Evolutionary conservation across 768 basidiomycete species (phyloP).

Genomic region (Inosperma sp.): DNA sequence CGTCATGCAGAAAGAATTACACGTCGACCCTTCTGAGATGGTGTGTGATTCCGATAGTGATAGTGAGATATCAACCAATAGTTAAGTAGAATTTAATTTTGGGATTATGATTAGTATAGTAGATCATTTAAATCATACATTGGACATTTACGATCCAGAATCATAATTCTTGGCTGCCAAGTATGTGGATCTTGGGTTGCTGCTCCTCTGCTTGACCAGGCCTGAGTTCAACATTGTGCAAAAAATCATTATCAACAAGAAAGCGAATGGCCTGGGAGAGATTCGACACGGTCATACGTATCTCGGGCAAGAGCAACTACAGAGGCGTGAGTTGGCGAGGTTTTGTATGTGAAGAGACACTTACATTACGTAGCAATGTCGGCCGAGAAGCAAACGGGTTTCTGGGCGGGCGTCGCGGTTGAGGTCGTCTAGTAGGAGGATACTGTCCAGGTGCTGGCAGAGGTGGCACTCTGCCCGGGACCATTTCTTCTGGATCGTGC

Average conservation of each 20-base stretch:
- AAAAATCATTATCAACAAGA: constrained; percentile 84
- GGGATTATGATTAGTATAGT: constrained; percentile 4
- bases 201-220: constrained; percentile 66
- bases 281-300: constrained; percentile 10
- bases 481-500: not conserved
- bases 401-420: constrained; percentile 47
- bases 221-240: constrained; percentile 71
- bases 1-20: constrained; percentile 67
- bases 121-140: too few relatives aligned
- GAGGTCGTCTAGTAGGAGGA: constrained; percentile 18
- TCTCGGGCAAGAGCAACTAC: constrained; percentile 9
- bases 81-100: constrained; percentile 5
- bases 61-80: constrained; percentile 15
- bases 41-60: constrained; percentile 36
- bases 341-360: not conserved
- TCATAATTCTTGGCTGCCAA: constrained; percentile 21
- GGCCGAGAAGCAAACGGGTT: constrained; percentile 68
- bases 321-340: constrained; percentile 67
- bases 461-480: not conserved
- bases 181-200: constrained; percentile 62
- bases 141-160: too few relatives aligned
- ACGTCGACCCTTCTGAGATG: constrained; percentile 52
- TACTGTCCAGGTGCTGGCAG: constrained; percentile 8
- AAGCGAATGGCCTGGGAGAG: constrained; percentile 90
- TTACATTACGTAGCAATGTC: constrained; percentile 62